Evolutionary conservation across 495 filamentous ascomycete species (phyloP).

Genomic region (Daldinia childiae): DNA sequence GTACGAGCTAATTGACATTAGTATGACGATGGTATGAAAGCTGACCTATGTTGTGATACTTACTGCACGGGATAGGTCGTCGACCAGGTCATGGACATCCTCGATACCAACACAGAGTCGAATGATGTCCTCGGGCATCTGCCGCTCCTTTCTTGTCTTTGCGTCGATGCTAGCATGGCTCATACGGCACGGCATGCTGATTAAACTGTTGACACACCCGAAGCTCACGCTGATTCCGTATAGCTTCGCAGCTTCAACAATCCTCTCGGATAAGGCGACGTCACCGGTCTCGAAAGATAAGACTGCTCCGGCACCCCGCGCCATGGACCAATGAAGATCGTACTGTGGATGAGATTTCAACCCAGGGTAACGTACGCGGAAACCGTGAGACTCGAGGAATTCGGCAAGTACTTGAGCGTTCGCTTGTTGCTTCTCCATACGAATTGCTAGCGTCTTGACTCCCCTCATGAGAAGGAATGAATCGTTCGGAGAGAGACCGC

Average conservation of each 20-base stretch:
- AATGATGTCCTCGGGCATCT: slow-evolving; percentile 96
- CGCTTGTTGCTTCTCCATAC: slow-evolving; percentile 96
- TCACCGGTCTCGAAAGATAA: slow-evolving; percentile 96
- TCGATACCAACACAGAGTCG: slow-evolving; percentile 96
- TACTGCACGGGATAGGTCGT: slow-evolving; percentile 90
- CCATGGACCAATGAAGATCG: slow-evolving; percentile 93
- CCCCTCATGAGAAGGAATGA: slow-evolving; percentile 94
- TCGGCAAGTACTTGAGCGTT: slow-evolving; percentile 91
- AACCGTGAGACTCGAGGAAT: slow-evolving; percentile 90
- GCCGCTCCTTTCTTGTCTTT: slow-evolving; percentile 86
- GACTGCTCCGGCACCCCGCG: slow-evolving; percentile 91
- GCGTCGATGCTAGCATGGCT: slow-evolving; percentile 98
- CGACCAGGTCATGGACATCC: slow-evolving; percentile 90
- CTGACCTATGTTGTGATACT: slow-evolving; percentile 54
- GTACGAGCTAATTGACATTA: slow-evolving; percentile 71
- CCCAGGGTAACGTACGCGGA: slow-evolving; percentile 94
- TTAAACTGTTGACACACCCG: slow-evolving; percentile 96
- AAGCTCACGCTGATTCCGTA: slow-evolving; percentile 98
- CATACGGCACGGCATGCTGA: slow-evolving; percentile 99
- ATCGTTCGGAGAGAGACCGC: slow-evolving; percentile 92
- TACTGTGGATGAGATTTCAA: slow-evolving; percentile 95
- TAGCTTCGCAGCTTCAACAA: slow-evolving; percentile 89
- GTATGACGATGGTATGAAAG: slow-evolving; percentile 28
- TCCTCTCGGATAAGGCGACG: slow-evolving; percentile 80
- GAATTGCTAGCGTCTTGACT: slow-evolving; percentile 93